Evolutionary conservation across 768 basidiomycete genomes (phyloP).

Genomic region (Russula compacta): DNA sequence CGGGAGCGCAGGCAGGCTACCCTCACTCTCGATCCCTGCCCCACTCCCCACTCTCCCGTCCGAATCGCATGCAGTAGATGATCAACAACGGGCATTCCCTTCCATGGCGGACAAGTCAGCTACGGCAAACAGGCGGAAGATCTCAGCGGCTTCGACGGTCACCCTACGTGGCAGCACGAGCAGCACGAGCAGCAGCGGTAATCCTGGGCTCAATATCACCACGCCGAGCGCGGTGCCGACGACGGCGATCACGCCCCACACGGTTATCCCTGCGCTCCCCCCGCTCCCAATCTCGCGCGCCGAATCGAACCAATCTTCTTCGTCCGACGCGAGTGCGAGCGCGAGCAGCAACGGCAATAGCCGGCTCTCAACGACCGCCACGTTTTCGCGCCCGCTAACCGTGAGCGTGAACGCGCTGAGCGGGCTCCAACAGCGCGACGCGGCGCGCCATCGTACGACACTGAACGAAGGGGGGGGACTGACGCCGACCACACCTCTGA

Average conservation of each 20-base stretch:
- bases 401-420: slow-evolving; percentile 44
- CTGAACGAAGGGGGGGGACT: slow-evolving; percentile 29
- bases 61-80: slow-evolving; percentile 33
- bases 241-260: slow-evolving; percentile 58
- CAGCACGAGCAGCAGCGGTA: slow-evolving; percentile 29
- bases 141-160: slow-evolving; percentile 36
- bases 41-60: slow-evolving; percentile 53
- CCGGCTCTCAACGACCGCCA: slow-evolving; percentile 32
- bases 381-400: slow-evolving; percentile 56
- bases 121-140: slow-evolving; percentile 28
- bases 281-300: slow-evolving; percentile 33
- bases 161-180: slow-evolving; percentile 37
- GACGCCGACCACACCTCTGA: slow-evolving; percentile 26
- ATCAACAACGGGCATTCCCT: slow-evolving; percentile 11
- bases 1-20: slow-evolving; percentile 33
- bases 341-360: slow-evolving; percentile 18
- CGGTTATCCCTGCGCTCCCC: slow-evolving; percentile 36
- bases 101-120: slow-evolving; percentile 23
- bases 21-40: slow-evolving; percentile 45
- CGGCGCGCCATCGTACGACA: slow-evolving; percentile 28
- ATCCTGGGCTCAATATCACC: slow-evolving; percentile 40
- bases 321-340: slow-evolving; percentile 19
- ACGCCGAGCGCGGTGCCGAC: slow-evolving; percentile 43
- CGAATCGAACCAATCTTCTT: slow-evolving; percentile 37
- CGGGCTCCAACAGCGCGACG: slow-evolving; percentile 48